Percentiles rank a stretch among this genome's conserved stretches.
phyloP scores from a whole-genome alignment of 2,329 filamentous ascomycete genomes.

The Cladosporium sp. region DNA sequence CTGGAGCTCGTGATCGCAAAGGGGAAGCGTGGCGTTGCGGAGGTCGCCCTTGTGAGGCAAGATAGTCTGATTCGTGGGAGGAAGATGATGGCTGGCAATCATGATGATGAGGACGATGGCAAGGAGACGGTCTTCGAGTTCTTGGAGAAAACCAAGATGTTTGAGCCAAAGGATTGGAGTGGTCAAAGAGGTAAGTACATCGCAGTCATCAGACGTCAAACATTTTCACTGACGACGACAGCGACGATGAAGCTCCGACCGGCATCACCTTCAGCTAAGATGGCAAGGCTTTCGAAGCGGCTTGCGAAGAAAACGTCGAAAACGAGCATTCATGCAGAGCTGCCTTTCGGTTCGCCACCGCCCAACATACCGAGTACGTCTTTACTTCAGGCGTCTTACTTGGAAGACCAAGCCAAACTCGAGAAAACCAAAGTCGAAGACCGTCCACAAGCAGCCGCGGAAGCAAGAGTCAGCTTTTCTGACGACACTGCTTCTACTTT shows the following conservation, averaged over 20 bases:
- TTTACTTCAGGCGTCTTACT: slow-evolving; percentile 19
- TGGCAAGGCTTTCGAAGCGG: slow-evolving; percentile 35
- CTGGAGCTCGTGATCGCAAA: slow-evolving; percentile 40
- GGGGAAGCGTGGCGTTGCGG: slow-evolving; percentile 35
- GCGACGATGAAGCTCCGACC: slow-evolving; percentile 22
- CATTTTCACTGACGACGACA: slow-evolving; percentile 17
- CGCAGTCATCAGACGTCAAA: neutral
- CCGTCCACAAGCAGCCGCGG: neutral
- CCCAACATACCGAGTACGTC: slow-evolving; percentile 1
- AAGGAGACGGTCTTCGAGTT: slow-evolving; percentile 31
- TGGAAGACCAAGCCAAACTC: slow-evolving; percentile 17
- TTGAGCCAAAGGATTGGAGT: slow-evolving; percentile 22
- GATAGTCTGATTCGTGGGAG: slow-evolving; percentile 33
- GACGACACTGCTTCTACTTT: slow-evolving; percentile 31
- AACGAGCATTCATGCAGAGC: slow-evolving; percentile 23
- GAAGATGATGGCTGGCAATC: slow-evolving; percentile 14
- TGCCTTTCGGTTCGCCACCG: slow-evolving; percentile 32
- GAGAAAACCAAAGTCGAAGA: neutral
- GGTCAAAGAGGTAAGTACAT: slow-evolving; percentile 26
- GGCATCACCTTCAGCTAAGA: slow-evolving; percentile 34
- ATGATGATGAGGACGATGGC: slow-evolving; percentile 16
- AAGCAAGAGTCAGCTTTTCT: slow-evolving; percentile 18
- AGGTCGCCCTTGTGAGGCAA: slow-evolving; percentile 37
- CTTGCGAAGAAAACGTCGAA: slow-evolving; percentile 32
- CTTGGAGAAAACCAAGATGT: slow-evolving; percentile 23